Evolutionary conservation across 2,329 filamentous ascomycete species (phyloP), one percentile per base, ranked within the genome.

Genomic region (Botryosphaeria dothidea): DNA sequence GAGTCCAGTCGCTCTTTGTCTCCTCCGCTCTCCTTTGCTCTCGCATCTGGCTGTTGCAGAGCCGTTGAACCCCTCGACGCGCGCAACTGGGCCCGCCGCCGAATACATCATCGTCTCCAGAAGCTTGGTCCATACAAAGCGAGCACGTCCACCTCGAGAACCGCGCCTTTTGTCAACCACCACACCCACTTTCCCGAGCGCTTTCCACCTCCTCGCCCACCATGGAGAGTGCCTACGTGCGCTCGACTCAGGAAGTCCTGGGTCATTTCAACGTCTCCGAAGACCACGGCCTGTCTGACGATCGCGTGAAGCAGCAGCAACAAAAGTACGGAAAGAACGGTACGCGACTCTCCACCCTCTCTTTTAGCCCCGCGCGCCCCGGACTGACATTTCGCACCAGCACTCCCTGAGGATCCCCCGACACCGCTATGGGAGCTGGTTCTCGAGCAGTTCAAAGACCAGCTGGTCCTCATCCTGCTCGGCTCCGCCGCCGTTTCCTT

Each of bases 391-490:
- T 41, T 48, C 34, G 57, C 27, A 58, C 69, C 68, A 92, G 89
- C 89, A 65, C 84, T 92, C 64, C 86, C 88, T 51, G 95, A 99
- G 82, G 95, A 99, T 69, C 95, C 95, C 62, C 93, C 95, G 3
- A 99, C 95, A 34, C 95, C 95, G 43, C 78, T 99, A 54, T 99
- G 94, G 95, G 88, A 98, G 80, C 89, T 99, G 68, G 92, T 99
- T 64, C 86, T 99, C 66, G 95, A 99, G 81, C 95, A 99, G 79
- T 99, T 99, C 86, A 97, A 99, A 81, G 95, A 99, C 77, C 95
- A 99, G 80, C 88, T 99, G 54, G 95, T 99, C 70, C 86, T 99
- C 62, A 99, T 99, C 71, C 85, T 99, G 23, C 86, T 99, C 57
- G 95, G 88, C 63, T 98, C 94, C 41, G 95, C 95, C 11, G 92